Conservation (phyloP, 371 early-diverging fungal genomes). For the Syncephalastrum sp. region DNA sequence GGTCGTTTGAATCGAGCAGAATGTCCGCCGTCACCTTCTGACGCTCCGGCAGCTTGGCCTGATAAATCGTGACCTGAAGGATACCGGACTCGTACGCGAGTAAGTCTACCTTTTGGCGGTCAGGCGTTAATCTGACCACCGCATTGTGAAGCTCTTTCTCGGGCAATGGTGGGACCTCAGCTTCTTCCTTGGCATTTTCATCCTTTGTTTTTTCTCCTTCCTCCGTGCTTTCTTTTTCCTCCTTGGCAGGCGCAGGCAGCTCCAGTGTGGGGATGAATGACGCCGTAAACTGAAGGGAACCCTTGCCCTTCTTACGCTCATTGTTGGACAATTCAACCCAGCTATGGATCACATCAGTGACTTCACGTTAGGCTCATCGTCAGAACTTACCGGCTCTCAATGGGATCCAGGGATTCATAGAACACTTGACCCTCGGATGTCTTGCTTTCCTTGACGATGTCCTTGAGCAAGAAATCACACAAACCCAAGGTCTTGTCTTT, state of each 20-base stretch:
- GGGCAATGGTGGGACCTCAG: constrained; percentile 20
- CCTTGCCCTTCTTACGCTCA: constrained; percentile 63
- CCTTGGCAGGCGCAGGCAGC: constrained; percentile 41
- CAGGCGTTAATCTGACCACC: constrained; percentile 30
- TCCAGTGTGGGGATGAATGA: constrained; percentile 71
- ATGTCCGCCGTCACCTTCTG: constrained; percentile 27
- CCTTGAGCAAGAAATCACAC: constrained; percentile 41
- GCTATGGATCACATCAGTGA: constrained; percentile 11
- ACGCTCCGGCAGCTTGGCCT: constrained; percentile 25
- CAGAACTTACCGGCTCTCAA: constrained; percentile 30
- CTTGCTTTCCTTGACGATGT: constrained; percentile 35
- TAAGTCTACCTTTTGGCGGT: constrained; percentile 31
- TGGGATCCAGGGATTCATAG: constrained; percentile 34
- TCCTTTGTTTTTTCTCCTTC: constrained; percentile 6
- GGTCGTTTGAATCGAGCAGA: constrained; percentile 40
- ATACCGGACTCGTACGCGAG: constrained; percentile 50
- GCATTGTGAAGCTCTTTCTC: constrained; percentile 49
- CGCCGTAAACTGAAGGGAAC: constrained; percentile 64
- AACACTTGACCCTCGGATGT: constrained; percentile 35
- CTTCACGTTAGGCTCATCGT: not conserved
- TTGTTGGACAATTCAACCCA: constrained; percentile 58
- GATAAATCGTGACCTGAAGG: constrained; percentile 37
- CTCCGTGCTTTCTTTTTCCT: constrained; percentile 16
- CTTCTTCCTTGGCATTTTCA: constrained; percentile 8
- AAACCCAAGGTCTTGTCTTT: constrained; percentile 73